Evolutionary conservation across 441 rosid species (phyloP).

Genomic region (Euphorbia celastroides): DNA sequence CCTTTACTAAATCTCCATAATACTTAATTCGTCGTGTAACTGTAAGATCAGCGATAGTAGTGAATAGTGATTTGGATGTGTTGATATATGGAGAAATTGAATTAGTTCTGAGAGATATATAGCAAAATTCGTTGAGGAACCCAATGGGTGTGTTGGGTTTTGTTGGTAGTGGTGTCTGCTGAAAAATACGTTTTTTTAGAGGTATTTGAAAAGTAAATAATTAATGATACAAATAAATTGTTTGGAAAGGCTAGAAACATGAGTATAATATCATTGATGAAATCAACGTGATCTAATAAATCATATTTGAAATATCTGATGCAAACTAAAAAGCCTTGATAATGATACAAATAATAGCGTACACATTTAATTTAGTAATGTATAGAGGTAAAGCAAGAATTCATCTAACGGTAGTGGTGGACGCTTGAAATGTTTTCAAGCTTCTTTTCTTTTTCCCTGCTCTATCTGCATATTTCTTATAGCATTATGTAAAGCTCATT

Average conservation of each 20-base stretch:
- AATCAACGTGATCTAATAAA: background rate
- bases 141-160: conserved; percentile 6
- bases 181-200: background rate
- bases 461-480: background rate
- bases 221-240: no score
- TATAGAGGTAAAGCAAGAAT: background rate
- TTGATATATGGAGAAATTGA: background rate
- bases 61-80: conserved; percentile 6
- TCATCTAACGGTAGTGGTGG: background rate
- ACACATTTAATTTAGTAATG: background rate
- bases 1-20: conserved; percentile 12
- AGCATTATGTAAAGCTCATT: conserved; percentile 1
- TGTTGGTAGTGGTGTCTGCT: background rate
- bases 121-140: conserved; percentile 6
- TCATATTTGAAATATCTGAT: background rate
- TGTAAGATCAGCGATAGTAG: background rate
- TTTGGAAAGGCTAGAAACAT: no score
- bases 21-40: background rate
- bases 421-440: conserved; percentile 2
- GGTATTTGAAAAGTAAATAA: background rate
- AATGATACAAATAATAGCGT: background rate
- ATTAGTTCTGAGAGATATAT: conserved; percentile 13
- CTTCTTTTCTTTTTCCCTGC: background rate
- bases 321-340: background rate
- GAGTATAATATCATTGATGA: background rate